A percentile compares a stretch with the other conserved stretches of the same genome.
Evolutionary conservation across 805 yeast species (phyloP).

Genomic region (Jamesozyma spencerorum): DNA sequence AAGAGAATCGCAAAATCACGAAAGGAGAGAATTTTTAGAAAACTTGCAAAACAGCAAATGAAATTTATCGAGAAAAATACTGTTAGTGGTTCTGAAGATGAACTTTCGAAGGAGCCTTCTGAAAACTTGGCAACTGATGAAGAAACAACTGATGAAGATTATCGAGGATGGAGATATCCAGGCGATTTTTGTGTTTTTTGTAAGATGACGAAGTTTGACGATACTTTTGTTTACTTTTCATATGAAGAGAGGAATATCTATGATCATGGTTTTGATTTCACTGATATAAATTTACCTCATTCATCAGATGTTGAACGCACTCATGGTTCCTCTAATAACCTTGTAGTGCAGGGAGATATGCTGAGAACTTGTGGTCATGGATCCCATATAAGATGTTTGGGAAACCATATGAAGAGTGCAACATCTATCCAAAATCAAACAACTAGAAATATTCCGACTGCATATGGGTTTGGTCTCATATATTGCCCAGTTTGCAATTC

Average conservation of each 20-base stretch:
- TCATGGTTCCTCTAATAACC: background rate
- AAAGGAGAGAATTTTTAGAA: constrained; percentile 63
- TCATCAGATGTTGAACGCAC: too few relatives aligned
- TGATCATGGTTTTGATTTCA: constrained; percentile 15
- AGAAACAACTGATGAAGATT: background rate
- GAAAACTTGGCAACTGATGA: background rate
- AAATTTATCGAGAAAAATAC: constrained; percentile 54
- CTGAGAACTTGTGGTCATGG: constrained; percentile 81
- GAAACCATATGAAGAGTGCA: constrained; percentile 50
- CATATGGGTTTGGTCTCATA: constrained; percentile 59
- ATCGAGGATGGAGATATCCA: constrained; percentile 13
- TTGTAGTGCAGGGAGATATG: constrained; percentile 10
- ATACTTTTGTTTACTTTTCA: constrained; percentile 25
- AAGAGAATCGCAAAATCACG: constrained; percentile 62
- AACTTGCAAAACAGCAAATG: constrained; percentile 70
- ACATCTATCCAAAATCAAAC: constrained; percentile 56
- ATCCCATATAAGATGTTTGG: constrained; percentile 74
- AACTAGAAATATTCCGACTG: constrained; percentile 75
- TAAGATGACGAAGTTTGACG: constrained; percentile 24
- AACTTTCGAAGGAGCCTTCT: constrained; percentile 5
- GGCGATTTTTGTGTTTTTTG: constrained; percentile 28
- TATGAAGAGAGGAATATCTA: constrained; percentile 23
- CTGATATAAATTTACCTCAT: constrained; percentile 14
- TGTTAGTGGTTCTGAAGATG: constrained; percentile 18
- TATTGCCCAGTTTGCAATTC: constrained; percentile 89